Evolutionary conservation across 2,329 filamentous ascomycete species (phyloP), one percentile per base, ranked within the genome.

Genomic region (Botrytis cinerea): DNA sequence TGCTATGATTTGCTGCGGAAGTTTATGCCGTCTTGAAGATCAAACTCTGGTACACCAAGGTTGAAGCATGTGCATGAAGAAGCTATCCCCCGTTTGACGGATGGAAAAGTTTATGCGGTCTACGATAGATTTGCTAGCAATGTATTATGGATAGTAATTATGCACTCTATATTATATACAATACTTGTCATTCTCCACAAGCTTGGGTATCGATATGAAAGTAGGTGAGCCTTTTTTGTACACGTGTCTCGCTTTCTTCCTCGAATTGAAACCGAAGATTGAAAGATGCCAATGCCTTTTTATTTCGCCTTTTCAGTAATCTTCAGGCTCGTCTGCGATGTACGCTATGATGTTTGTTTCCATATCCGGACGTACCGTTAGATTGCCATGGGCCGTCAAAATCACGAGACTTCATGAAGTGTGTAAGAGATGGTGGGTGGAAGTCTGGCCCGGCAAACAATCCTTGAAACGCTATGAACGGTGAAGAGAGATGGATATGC

Each of bases 181-280:
- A n/a, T n/a, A 51, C 63, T 66, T 57, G 35, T 32, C 38, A 32
- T 32, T 69, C 66, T 57, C 66, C 66, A 69, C 66, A 16, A 25
- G 48, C 51, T 43, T 69, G 38, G 66, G 22, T 57, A 28, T 68
- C 4, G n/a, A 57, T 45, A 59, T 32, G 48, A 57, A 57, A 69
- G 66, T 69, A 69, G 66, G 66, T 69, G 66, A 69, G 9, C n/a
- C 48, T 54, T 69, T 54, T 69, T 57, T 69, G 66, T 69, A 69
- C 66, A 69, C 66, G 66, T 69, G 66, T 69, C 66, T 69, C 38
- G 38, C 66, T 32, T 69, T 69, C 51, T 54, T 43, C n/a, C 43
- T 32, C 48, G 28, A 32, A 45, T 69, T 32, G 48, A 57, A 57
- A 32, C 48, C 48, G 9, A 63, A 32, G 40, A 69, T 28, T 20